These are phyloP conservation scores for Breviolum minutum DNA, from an alignment of 73 alveolate species.

Conservation along the genomic window DNA sequence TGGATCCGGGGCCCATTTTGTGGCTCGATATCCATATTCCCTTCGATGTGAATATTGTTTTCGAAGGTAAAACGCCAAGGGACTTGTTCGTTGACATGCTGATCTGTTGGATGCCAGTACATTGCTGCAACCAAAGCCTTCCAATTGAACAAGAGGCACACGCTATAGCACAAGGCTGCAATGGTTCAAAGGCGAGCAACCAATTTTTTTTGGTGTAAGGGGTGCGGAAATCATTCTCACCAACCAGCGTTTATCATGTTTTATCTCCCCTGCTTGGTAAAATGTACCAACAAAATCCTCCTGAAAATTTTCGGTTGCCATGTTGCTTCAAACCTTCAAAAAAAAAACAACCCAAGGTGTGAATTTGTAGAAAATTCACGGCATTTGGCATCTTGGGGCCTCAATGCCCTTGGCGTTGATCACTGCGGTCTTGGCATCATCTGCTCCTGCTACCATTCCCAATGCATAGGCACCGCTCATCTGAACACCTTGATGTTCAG, in stretches of 20 bases:
- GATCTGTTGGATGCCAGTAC: conserved; percentile 87
- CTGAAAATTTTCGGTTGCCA: too few relatives aligned
- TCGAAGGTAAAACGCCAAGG: neutral
- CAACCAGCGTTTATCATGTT: neutral
- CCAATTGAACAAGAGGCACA: neutral
- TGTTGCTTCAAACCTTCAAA: too few relatives aligned
- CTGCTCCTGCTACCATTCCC: conserved; percentile 80
- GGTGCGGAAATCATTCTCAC: neutral
- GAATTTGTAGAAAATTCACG: too few relatives aligned
- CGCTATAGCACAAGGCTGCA: neutral
- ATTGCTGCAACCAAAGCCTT: conserved; percentile 84
- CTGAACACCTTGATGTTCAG: conserved; percentile 3
- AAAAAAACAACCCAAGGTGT: too few relatives aligned
- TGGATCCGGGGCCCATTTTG: too few relatives aligned
- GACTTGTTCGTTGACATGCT: conserved; percentile 46
- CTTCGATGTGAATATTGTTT: too few relatives aligned
- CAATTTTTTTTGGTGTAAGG: too few relatives aligned
- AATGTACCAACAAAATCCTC: too few relatives aligned
- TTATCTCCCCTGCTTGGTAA: too few relatives aligned
- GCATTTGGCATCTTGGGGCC: neutral
- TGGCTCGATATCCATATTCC: too few relatives aligned
- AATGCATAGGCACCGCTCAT: conserved; percentile 88
- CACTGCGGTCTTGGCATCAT: conserved; percentile 82
- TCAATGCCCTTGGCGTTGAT: conserved; percentile 84
- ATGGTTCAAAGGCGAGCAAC: neutral